Conservation (phyloP, 2,329 filamentous ascomycete genomes). For the Albifimbria verrucaria region DNA sequence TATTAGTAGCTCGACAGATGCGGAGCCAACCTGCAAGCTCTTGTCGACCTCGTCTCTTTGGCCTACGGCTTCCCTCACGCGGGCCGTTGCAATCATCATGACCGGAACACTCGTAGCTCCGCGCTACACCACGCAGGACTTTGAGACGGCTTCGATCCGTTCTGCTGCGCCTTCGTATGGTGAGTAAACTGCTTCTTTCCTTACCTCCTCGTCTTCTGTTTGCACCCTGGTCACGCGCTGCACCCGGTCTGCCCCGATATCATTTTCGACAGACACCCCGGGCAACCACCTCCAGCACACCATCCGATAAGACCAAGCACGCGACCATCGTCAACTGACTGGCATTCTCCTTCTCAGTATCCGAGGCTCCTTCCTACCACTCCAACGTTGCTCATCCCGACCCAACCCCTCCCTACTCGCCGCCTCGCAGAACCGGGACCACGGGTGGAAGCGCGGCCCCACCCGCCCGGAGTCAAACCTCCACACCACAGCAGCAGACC, state of each 20-base stretch:
- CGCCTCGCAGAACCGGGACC: slow-evolving; percentile 19
- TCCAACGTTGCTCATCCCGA: slow-evolving; percentile 48
- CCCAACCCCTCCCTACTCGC: slow-evolving; percentile 49
- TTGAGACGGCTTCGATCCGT: slow-evolving; percentile 64
- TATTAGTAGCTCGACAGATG: slow-evolving; percentile 15
- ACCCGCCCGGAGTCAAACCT: slow-evolving; percentile 16
- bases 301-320: slow-evolving; percentile 5
- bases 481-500: slow-evolving; percentile 27
- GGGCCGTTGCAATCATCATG: slow-evolving; percentile 21
- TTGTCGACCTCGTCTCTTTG: slow-evolving; percentile 13
- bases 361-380: slow-evolving; percentile 63
- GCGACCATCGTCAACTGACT: slow-evolving; percentile 16
- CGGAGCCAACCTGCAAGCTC: slow-evolving; percentile 15
- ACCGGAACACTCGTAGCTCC: slow-evolving; percentile 25
- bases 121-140: slow-evolving; percentile 49
- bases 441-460: slow-evolving; percentile 6
- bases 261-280: neutral
- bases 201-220: neutral
- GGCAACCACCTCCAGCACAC: slow-evolving; percentile 8
- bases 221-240: neutral
- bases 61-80: slow-evolving; percentile 10
- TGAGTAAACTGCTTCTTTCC: slow-evolving; percentile 36
- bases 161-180: slow-evolving; percentile 67
- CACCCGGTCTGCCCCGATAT: neutral
- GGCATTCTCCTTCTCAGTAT: slow-evolving; percentile 38